phyloP scores from a whole-genome alignment of 768 basidiomycete species.

The Kondoa subrosea region DNA sequence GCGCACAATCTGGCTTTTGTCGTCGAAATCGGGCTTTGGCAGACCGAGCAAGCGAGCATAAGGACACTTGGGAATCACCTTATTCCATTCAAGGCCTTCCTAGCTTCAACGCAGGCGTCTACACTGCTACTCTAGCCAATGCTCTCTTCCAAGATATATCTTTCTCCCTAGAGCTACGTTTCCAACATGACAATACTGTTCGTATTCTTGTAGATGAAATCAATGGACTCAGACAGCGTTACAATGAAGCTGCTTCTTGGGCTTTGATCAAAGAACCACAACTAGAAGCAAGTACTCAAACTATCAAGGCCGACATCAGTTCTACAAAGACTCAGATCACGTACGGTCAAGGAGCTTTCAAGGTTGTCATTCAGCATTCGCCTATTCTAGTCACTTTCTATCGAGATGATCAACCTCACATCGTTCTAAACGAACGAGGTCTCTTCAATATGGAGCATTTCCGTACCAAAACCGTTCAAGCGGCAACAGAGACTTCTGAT shows the following conservation, averaged over 20 bases:
- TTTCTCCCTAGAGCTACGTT: constrained; percentile 63
- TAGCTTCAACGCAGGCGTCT: constrained; percentile 43
- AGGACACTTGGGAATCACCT: constrained; percentile 59
- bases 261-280: constrained; percentile 58
- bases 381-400: constrained; percentile 61
- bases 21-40: constrained; percentile 73
- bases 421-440: constrained; percentile 74
- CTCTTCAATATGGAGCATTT: constrained; percentile 98
- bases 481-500: constrained; percentile 30
- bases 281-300: constrained; percentile 39
- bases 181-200: constrained; percentile 74
- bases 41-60: constrained; percentile 46
- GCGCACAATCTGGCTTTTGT: constrained; percentile 88
- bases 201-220: constrained; percentile 87
- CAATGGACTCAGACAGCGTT: constrained; percentile 57
- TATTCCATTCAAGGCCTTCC: constrained; percentile 55
- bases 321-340: constrained; percentile 42
- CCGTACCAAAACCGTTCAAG: constrained; percentile 39
- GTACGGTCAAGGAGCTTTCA: constrained; percentile 44
- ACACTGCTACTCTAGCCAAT: constrained; percentile 61
- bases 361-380: constrained; percentile 45
- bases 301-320: constrained; percentile 2
- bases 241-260: constrained; percentile 85
- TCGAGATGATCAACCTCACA: constrained; percentile 58
- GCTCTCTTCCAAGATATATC: constrained; percentile 65